Base-by-base conservation (phyloP, 805 yeast genomes). In the Trichomonascus vanleenenianus region DNA sequence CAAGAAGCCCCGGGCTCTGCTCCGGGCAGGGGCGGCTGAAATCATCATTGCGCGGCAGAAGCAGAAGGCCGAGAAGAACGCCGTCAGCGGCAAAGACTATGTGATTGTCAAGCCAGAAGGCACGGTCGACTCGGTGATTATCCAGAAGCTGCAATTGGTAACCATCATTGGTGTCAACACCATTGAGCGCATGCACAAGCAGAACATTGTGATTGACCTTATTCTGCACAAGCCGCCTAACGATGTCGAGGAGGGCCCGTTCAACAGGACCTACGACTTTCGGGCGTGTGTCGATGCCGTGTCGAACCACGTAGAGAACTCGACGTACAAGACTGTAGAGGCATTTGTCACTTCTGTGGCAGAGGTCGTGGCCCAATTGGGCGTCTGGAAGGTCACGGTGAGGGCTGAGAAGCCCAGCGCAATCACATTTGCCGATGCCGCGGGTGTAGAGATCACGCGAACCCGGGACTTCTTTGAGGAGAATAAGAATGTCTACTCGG, bases 91-190 rank as follows among this genome's bases (percentile, higher is more conserved):
- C n/a, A 36, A 30, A 19, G 42, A 35, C 12, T 45, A 16, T n/a
- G 37, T 39, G 12, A 46, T 53, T 36, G 48, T 45, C n/a, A 35
- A 25, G 2, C 48, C 46, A 1, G 47, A 37, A 16, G 51, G 48
- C 44, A 60, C 54, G 16, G 58, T 60, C 1, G 66, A 67, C 45
- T 50, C 62, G 2, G 56, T 75, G 2, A 44, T 55, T 8, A 75
- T 86, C 34, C 66, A 70, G 3, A 73, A 75, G 3, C 62, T 89
- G 32, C 70, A 72, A 41, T 63, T 86, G 14, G 70, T 81, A 42
- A 82, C 96, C 0, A 70, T 89, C n/a, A 84, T 93, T 53, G 99
- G 98, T 3, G 93, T 93, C 6, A 91, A 88, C 67, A 83, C 88
- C 1, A 85, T 88, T 65, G 99, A 93, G 61, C 71, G 98, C 48